Evolutionary conservation across 2,329 filamentous ascomycete species (phyloP), one percentile per base, ranked within the genome.

Genomic region (Colletotrichum scovillei): DNA sequence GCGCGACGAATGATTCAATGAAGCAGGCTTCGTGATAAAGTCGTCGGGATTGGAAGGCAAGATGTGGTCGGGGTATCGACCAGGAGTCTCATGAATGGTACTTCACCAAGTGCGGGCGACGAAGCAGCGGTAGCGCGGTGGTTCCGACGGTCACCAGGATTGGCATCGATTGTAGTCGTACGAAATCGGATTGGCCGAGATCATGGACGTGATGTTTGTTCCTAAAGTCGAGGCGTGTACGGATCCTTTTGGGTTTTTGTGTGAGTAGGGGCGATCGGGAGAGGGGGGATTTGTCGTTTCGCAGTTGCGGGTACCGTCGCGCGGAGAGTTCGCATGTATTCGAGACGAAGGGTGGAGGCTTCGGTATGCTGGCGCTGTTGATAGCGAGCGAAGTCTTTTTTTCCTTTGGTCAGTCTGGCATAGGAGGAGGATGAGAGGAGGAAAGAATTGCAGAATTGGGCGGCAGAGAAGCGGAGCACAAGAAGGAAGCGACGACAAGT

Each of bases 261-360:
- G 49, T 38, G 32, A 56, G 63, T 56, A 24, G 63, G 52, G 56
- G 35, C 28, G 30, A 73, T 63, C 60, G 55, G 49, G 32, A 52
- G 16, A 42, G n/a, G 42, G 35, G 57, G 55, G 70, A n/a, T 56
- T 65, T 60, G 70, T 70, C 67, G 70, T 73, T 73, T 73, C 70
- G 70, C 59, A 73, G 70, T 73, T 73, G 70, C 70, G 70, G 70
- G 67, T 73, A 65, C 67, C 55, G 70, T 73, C 60, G 67, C 67
- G 65, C 65, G 65, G 70, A 70, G 66, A 65, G 70, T 70, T 73
- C 67, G 70, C 60, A 16, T 57, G 67, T 73, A 73, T 60, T 73
- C 60, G 60, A 70, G 67, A 60, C 67, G 59, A 65, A 73, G 55
- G 24, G 70, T 73, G 70, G 67, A 73, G 70, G 70, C 70, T 70